Evolutionary conservation across 495 filamentous ascomycete species (phyloP).

Genomic region (Tuber indicum): DNA sequence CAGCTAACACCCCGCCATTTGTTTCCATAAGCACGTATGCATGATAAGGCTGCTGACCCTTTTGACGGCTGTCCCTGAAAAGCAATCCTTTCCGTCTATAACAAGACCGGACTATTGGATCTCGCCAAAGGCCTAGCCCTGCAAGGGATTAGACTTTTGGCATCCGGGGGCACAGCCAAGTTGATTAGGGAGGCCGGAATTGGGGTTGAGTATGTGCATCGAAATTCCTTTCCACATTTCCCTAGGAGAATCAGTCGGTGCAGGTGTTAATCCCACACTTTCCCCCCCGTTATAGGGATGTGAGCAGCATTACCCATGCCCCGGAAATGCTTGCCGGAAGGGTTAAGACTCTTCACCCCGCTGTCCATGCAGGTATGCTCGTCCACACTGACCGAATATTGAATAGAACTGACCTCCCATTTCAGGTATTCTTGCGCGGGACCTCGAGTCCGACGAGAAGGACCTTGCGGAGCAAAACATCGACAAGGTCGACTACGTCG

Average conservation of each 20-base stretch:
- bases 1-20: constrained; percentile 11
- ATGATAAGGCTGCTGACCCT: neutral
- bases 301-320: constrained; percentile 95
- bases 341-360: constrained; percentile 95
- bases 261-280: neutral
- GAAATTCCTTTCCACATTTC: neutral
- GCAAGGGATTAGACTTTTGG: constrained; percentile 84
- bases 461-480: constrained; percentile 96
- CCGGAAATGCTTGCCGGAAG: constrained; percentile 95
- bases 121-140: constrained; percentile 89
- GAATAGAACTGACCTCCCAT: neutral
- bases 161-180: constrained; percentile 86
- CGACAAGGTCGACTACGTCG: constrained; percentile 92
- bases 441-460: constrained; percentile 88
- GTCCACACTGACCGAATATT: neutral
- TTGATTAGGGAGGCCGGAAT: constrained; percentile 94
- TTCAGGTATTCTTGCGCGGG: constrained; percentile 75
- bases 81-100: constrained; percentile 96
- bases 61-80: constrained; percentile 28
- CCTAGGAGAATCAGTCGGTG: neutral
- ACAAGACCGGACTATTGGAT: constrained; percentile 95
- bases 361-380: constrained; percentile 65
- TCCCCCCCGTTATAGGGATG: constrained; percentile 57
- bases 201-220: constrained; percentile 70
- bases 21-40: neutral